These are phyloP conservation scores for Cruciata laevipes DNA, from an alignment of 257 asterid species.

Conservation along the genomic window DNA sequence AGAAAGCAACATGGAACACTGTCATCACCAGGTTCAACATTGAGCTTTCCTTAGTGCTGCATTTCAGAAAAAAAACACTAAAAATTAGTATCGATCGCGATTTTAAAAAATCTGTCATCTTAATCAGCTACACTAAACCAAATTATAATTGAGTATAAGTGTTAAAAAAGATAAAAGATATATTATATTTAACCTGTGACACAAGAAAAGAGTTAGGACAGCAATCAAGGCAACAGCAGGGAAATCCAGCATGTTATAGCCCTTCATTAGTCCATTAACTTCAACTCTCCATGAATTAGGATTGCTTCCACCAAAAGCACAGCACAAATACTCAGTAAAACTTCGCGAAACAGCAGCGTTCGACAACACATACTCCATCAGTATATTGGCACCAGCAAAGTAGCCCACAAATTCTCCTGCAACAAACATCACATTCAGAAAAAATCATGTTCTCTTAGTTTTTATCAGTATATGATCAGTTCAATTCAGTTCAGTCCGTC, in stretches of 20 bases:
- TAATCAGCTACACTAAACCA: no score
- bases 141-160: no score
- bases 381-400: constrained; percentile 39
- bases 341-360: constrained; percentile 43
- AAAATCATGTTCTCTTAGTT: no score
- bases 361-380: constrained; percentile 40
- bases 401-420: constrained; percentile 42
- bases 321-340: constrained; percentile 35
- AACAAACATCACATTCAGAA: not conserved
- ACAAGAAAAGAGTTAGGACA: constrained; percentile 21
- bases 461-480: no score
- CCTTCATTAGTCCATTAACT: constrained; percentile 28
- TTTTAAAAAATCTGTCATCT: not conserved
- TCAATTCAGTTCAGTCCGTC: no score
- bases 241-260: constrained; percentile 39
- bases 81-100: constrained; percentile 4
- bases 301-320: constrained; percentile 24
- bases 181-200: no score
- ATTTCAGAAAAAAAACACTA: not conserved
- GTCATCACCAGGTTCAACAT: constrained; percentile 35
- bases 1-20: constrained; percentile 31
- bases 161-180: no score
- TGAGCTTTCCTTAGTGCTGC: constrained; percentile 42
- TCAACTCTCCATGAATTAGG: constrained; percentile 34
- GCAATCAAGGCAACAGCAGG: constrained; percentile 20